Evolutionary conservation across 192 early-diverging fungal species (phyloP).

Genomic region (Backusella circina): DNA sequence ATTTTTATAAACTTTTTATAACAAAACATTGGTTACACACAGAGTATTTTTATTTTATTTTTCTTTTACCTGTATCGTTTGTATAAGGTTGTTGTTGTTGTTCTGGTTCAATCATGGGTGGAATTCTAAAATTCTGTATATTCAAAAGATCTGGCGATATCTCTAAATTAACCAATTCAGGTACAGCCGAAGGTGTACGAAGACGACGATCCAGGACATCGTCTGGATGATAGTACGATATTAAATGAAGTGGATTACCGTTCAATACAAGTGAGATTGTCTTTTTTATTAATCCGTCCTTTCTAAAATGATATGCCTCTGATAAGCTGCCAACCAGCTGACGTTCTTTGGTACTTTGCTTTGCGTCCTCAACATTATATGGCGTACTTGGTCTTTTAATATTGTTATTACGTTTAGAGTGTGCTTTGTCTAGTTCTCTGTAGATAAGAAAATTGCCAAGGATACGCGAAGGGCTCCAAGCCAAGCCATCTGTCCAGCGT

Average conservation of each 20-base stretch:
- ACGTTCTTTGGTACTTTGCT: constrained; percentile 42
- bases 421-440: constrained; percentile 58
- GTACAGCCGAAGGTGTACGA: constrained; percentile 45
- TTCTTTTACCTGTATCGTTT: not conserved
- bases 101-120: constrained; percentile 9
- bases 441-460: constrained; percentile 78
- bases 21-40: not conserved
- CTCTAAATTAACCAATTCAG: constrained; percentile 44
- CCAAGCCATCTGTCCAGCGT: constrained; percentile 82
- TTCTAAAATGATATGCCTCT: constrained; percentile 55
- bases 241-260: constrained; percentile 51
- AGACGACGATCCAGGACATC: constrained; percentile 48
- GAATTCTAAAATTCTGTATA: constrained; percentile 55
- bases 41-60: not conserved
- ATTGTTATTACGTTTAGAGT: not conserved
- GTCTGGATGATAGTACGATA: constrained; percentile 55
- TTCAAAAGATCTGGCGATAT: constrained; percentile 50
- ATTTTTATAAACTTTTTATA: not conserved
- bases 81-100: not conserved
- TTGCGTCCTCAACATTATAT: not conserved
- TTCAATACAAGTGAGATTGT: constrained; percentile 69
- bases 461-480: constrained; percentile 83
- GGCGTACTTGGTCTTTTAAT: not conserved
- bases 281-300: constrained; percentile 69
- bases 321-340: constrained; percentile 44